Conservation (phyloP, 1,139 yeast genomes). For the Meyerozyma sp. region DNA sequence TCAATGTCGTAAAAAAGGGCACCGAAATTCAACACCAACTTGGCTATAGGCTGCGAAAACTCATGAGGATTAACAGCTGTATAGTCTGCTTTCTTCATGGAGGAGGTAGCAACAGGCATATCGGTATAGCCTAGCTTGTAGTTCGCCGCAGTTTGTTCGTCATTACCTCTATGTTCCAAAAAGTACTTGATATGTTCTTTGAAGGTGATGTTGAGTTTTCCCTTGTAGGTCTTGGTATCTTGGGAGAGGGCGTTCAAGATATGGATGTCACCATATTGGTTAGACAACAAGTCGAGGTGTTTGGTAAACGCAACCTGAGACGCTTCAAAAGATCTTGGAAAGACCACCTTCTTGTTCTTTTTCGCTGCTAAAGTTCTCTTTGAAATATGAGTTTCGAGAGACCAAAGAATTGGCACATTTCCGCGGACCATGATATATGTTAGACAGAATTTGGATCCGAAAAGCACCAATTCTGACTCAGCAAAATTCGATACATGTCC, state of each 20-base stretch:
- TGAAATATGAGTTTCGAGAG: slow-evolving; percentile 46
- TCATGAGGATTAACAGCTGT: slow-evolving; percentile 33
- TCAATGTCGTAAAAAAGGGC: slow-evolving; percentile 56
- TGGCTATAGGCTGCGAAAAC: slow-evolving; percentile 34
- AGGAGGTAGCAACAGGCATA: slow-evolving; percentile 29
- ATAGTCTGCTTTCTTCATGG: slow-evolving; percentile 34
- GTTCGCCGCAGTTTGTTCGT: slow-evolving; percentile 3
- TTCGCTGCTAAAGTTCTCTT: slow-evolving; percentile 23
- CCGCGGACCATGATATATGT: slow-evolving; percentile 61
- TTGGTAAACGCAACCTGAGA: slow-evolving; percentile 60
- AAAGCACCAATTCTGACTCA: slow-evolving; percentile 61
- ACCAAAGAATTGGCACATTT: slow-evolving; percentile 67
- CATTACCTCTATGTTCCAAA: slow-evolving; percentile 11
- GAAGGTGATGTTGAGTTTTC: slow-evolving; percentile 25
- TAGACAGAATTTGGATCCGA: slow-evolving; percentile 46
- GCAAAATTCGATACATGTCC: slow-evolving; percentile 64
- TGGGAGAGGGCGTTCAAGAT: slow-evolving; percentile 50
- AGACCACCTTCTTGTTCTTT: slow-evolving; percentile 38
- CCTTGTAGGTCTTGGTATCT: slow-evolving; percentile 31
- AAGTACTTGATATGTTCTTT: slow-evolving; percentile 26
- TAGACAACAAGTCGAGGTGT: slow-evolving; percentile 53
- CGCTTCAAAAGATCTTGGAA: slow-evolving; percentile 58
- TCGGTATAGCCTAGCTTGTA: slow-evolving; percentile 24
- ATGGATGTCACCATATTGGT: slow-evolving; percentile 62
- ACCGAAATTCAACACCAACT: slow-evolving; percentile 54